Evolutionary conservation across 257 asterid genomes (phyloP), one percentile per base, ranked within the genome.

Genomic region (Paraleonurus japonicus): DNA sequence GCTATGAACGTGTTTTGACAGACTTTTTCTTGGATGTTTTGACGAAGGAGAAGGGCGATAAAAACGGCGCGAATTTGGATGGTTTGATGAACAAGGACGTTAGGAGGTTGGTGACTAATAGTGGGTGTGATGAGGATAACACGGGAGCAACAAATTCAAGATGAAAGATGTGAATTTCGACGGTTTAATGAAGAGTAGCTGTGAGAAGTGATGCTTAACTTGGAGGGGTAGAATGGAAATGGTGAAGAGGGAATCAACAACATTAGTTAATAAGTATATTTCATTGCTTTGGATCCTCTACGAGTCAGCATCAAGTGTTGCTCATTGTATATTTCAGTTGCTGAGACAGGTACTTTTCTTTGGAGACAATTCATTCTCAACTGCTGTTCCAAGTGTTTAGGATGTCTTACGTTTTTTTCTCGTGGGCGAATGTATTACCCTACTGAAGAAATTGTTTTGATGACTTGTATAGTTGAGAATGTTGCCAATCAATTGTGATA

Each of bases 11-110:
- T n/a, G 88, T 85, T 30, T 63, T 90, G 75, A 86, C 89, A 0
- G 89, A 85, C 48, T 90, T 88, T 71, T 90, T 90, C 74, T 77
- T 85, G 85, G 85, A 82, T 60, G 81, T 88, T 35, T 76, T 86
- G 80, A 77, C 48, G 5, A 53, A 71, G 60, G 65, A 61, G 17
- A 76, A 73, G 3, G 54, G 65, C 15, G 45, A 19, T 5, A 27
- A 79, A 59, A 26, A 27, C 1, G 71, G 39, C 22, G 24, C 27
- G 70, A 54, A 60, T 62, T 47, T 72, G 26, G 85, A 76, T 47
- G 58, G 68, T 65, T 41, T 63, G 10, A 62, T 53, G 58, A 23
- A 76, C 68, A 79, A 74, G 37, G 85, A 80, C 30, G 72, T 39
- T 43, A 81, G 84, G 76, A 68, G 71, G 76, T 32, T 75, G 81